Percentiles rank a stretch among this genome's conserved stretches.
These are phyloP conservation scores for Singerocomus inundabilis DNA, from an alignment of 1,284 basidiomycete species.

Conservation along the genomic window DNA sequence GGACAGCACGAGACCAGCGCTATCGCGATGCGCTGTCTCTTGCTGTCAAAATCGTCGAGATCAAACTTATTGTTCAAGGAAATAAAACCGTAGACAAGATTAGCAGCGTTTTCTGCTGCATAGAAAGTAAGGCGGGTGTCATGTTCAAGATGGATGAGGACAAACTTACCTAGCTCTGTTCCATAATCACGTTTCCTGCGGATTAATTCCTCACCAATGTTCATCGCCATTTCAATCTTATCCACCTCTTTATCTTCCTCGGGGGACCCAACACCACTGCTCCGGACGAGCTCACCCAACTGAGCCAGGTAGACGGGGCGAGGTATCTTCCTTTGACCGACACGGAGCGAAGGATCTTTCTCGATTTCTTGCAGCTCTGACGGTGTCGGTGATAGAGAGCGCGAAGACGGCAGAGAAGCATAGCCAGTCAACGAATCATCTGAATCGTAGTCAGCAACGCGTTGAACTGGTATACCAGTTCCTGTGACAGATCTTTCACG, in stretches of 20 bases:
- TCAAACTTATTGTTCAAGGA: slow-evolving; percentile 84
- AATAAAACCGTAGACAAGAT: slow-evolving; percentile 73
- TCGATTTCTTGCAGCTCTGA: slow-evolving; percentile 82
- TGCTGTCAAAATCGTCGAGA: slow-evolving; percentile 74
- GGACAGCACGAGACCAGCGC: slow-evolving; percentile 83
- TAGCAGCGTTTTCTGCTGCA: slow-evolving; percentile 84
- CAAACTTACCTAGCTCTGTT: slow-evolving; percentile 70
- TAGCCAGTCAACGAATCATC: slow-evolving; percentile 86
- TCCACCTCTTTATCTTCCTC: slow-evolving; percentile 72
- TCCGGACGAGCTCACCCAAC: slow-evolving; percentile 68
- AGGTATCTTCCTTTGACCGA: slow-evolving; percentile 62
- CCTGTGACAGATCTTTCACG: slow-evolving; percentile 1
- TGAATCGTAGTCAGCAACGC: slow-evolving; percentile 56
- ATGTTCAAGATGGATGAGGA: background rate
- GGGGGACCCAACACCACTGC: slow-evolving; percentile 43
- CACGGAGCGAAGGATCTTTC: slow-evolving; percentile 74
- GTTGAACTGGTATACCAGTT: slow-evolving; percentile 1
- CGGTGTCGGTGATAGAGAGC: slow-evolving; percentile 75
- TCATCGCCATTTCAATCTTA: slow-evolving; percentile 74
- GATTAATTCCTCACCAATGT: slow-evolving; percentile 77
- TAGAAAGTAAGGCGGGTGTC: slow-evolving; percentile 2
- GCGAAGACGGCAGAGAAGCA: slow-evolving; percentile 62
- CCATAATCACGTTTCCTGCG: slow-evolving; percentile 81
- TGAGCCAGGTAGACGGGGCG: slow-evolving; percentile 84
- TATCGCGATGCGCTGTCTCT: slow-evolving; percentile 72